Evolutionary conservation across 2,329 filamentous ascomycete genomes (phyloP), one percentile per base, ranked within the genome.

Genomic region (Fusarium circinatum): DNA sequence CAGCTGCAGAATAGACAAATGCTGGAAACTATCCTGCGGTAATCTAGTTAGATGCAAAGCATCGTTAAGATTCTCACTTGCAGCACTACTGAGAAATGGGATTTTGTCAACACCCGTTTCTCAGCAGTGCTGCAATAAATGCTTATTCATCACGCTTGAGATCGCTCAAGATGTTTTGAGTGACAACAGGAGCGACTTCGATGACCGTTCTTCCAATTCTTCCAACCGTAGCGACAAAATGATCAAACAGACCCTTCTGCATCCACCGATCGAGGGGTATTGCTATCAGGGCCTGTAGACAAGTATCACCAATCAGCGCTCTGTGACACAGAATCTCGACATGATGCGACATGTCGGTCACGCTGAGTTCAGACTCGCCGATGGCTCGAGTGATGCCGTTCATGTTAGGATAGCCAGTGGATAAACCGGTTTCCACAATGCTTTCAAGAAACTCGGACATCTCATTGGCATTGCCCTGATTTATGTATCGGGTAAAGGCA

Each of bases 31-130:
- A 18, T 18, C 4, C 14, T 13, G 8, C 15, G 15, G 8, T 24
- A 6, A 32, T 18, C 15, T 0, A n/a, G n/a, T n/a, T n/a, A 32
- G 3, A n/a, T 13, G 5, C 8, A 30, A 49, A 49, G 14, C 0
- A 32, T 32, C 18, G 22, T 8, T 5, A 4, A 13, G 22, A 17
- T 49, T 30, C 22, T 14, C 11, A 10, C n/a, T n/a, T n/a, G n/a
- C n/a, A n/a, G n/a, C n/a, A n/a, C n/a, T n/a, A n/a, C n/a, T n/a
- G n/a, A n/a, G n/a, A n/a, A n/a, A n/a, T n/a, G n/a, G n/a, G n/a
- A n/a, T n/a, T n/a, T n/a, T 4, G 22, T 20, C 10, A 2, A 8
- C 8, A 14, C 12, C 12, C 8, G 5, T 14, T 2, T 34, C 6
- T 24, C 18, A 24, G 11, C 5, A 7, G 3, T n/a, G 12, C 8